Evolutionary conservation across 306 rosid genomes (phyloP).

Genomic region (Gastrolobium bilobum): DNA sequence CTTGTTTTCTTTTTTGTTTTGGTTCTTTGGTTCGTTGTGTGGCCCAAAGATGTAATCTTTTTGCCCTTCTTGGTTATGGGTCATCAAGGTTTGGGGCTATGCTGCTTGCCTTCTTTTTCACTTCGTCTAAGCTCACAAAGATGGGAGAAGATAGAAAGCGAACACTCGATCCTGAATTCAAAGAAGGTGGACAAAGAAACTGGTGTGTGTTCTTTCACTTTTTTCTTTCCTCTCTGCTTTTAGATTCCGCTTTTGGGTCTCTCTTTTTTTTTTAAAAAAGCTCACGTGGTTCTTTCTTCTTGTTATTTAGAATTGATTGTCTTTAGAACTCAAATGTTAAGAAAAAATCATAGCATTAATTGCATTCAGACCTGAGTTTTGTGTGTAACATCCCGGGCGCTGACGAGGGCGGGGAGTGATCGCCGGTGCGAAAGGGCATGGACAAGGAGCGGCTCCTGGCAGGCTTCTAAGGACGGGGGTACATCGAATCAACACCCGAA

Average conservation of each 20-base stretch:
- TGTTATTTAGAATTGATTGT: not conserved
- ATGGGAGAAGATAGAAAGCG: slow-evolving; percentile 80
- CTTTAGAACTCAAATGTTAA: not conserved
- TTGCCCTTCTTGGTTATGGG: not conserved
- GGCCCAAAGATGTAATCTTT: not conserved
- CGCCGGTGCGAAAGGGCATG: too few species aligned
- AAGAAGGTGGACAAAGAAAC: slow-evolving; percentile 94
- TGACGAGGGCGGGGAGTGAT: too few species aligned
- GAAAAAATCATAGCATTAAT: not conserved
- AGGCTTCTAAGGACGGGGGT: too few species aligned
- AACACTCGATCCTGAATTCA: slow-evolving; percentile 77
- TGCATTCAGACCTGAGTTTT: not conserved
- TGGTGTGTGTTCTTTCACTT: slow-evolving; percentile 58
- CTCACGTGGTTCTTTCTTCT: not conserved
- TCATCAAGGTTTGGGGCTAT: slow-evolving; percentile 74
- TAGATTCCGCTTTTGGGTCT: not conserved
- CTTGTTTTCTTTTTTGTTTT: not conserved
- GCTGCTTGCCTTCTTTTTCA: slow-evolving; percentile 79
- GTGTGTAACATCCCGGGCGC: too few species aligned
- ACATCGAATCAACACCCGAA: too few species aligned
- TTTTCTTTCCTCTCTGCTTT: not conserved
- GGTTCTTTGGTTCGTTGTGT: not conserved
- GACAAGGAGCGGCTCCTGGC: too few species aligned
- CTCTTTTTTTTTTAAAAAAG: not conserved
- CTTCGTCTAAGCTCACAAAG: slow-evolving; percentile 85